These are phyloP conservation scores for Claviceps pazoutovae DNA, from an alignment of 2,329 filamentous ascomycete genomes.

Conservation along the genomic window DNA sequence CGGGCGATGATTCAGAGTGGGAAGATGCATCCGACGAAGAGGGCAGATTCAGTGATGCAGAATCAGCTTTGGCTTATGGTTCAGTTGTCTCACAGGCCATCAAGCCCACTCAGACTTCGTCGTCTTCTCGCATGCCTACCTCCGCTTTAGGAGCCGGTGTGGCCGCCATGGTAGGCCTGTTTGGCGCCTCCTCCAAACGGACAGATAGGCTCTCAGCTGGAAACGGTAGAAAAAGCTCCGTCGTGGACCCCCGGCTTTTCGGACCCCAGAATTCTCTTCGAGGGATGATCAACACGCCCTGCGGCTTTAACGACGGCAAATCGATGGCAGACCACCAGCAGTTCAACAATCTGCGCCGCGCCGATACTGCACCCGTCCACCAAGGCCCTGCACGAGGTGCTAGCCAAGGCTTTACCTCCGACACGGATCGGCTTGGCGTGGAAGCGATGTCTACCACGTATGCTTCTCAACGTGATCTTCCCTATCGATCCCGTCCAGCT, in stretches of 20 bases:
- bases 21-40: slow-evolving; percentile 41
- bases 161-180: slow-evolving; percentile 2
- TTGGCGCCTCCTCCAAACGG: neutral
- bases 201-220: slow-evolving; percentile 6
- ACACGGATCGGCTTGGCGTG: slow-evolving; percentile 49
- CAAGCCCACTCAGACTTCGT: slow-evolving; percentile 7
- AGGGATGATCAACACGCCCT: slow-evolving; percentile 36
- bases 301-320: slow-evolving; percentile 33
- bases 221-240: slow-evolving; percentile 27
- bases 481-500: slow-evolving; percentile 34
- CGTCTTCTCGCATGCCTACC: slow-evolving; percentile 8
- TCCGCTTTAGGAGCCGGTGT: slow-evolving; percentile 17
- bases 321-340: slow-evolving; percentile 14
- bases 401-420: slow-evolving; percentile 52
- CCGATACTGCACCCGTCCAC: slow-evolving; percentile 10
- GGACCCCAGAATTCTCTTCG: slow-evolving; percentile 48
- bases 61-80: slow-evolving; percentile 27
- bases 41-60: slow-evolving; percentile 19
- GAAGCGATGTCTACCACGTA: slow-evolving; percentile 34
- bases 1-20: slow-evolving; percentile 39
- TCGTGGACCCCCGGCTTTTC: slow-evolving; percentile 45
- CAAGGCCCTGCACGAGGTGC: slow-evolving; percentile 41
- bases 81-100: slow-evolving; percentile 12
- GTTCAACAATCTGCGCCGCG: slow-evolving; percentile 11
- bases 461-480: slow-evolving; percentile 24